Percentiles rank a stretch among this genome's conserved stretches.
Conservation (phyloP, 805 yeast genomes). For the Myxozyma vanderwaltii region DNA sequence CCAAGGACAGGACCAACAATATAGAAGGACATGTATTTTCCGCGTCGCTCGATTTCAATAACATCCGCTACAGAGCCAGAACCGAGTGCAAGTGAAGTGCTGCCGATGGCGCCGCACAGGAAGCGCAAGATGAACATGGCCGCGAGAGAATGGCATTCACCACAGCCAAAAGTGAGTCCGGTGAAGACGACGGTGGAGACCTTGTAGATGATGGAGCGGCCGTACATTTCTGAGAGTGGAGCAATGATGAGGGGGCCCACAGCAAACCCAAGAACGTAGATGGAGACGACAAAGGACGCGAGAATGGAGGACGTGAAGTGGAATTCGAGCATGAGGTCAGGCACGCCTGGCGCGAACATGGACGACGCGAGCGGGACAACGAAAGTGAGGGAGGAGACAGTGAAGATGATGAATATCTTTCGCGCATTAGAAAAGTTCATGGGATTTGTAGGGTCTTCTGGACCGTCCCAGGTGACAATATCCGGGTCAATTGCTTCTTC, state of each 20-base stretch:
- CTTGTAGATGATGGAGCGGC: constrained; percentile 64
- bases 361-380: constrained; percentile 59
- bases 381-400: constrained; percentile 18
- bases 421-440: constrained; percentile 14
- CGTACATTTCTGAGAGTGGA: constrained; percentile 60
- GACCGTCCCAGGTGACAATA: constrained; percentile 37
- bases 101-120: constrained; percentile 64
- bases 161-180: constrained; percentile 62
- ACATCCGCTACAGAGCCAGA: constrained; percentile 71
- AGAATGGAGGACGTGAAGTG: constrained; percentile 47
- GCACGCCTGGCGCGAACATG: constrained; percentile 61
- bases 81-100: constrained; percentile 68
- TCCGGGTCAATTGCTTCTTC: constrained; percentile 27
- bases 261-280: constrained; percentile 69
- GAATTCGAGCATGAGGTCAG: constrained; percentile 51
- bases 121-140: constrained; percentile 62
- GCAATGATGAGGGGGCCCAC: constrained; percentile 69
- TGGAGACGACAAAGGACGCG: constrained; percentile 53
- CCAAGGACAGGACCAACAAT: constrained; percentile 63
- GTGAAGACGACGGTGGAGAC: constrained; percentile 51
- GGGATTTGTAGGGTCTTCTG: constrained; percentile 46
- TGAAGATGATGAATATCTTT: constrained; percentile 8
- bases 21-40: constrained; percentile 58
- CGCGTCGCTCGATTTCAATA: constrained; percentile 51
- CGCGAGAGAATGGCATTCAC: constrained; percentile 56